These are phyloP conservation scores for Trichophyton verrucosum DNA, from an alignment of 2,329 filamentous ascomycete genomes.

Conservation along the genomic window DNA sequence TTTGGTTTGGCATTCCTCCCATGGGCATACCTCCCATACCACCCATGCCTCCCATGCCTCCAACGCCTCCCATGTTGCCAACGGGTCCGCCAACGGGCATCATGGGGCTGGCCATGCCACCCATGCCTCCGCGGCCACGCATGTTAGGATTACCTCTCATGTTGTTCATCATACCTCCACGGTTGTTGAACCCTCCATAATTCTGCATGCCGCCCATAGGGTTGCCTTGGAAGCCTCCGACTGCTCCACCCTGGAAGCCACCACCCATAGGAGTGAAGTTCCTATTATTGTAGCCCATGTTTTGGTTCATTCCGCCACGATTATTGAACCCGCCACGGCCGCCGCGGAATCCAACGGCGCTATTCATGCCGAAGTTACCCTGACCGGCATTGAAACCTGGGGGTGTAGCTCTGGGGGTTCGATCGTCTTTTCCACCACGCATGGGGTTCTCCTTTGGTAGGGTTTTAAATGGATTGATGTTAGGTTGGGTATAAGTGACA, in stretches of 20 bases:
- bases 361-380: slow-evolving; percentile 27
- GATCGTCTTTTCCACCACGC: slow-evolving; percentile 47
- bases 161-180: slow-evolving; percentile 42
- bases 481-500: slow-evolving; percentile 62
- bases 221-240: slow-evolving; percentile 34
- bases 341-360: slow-evolving; percentile 43
- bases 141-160: slow-evolving; percentile 24
- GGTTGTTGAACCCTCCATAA: slow-evolving; percentile 37
- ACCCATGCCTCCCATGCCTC: slow-evolving; percentile 39
- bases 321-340: slow-evolving; percentile 41
- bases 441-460: slow-evolving; percentile 76
- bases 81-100: slow-evolving; percentile 21
- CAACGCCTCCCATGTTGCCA: slow-evolving; percentile 19
- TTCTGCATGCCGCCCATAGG: slow-evolving; percentile 42
- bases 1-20: slow-evolving; percentile 41
- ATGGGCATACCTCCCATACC: slow-evolving; percentile 43
- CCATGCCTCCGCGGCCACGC: slow-evolving; percentile 41
- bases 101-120: slow-evolving; percentile 47
- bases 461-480: slow-evolving; percentile 78
- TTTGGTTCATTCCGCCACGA: slow-evolving; percentile 34
- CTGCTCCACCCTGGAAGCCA: slow-evolving; percentile 29
- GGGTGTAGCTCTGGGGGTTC: slow-evolving; percentile 37
- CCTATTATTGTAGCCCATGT: slow-evolving; percentile 38
- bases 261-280: slow-evolving; percentile 36
- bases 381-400: slow-evolving; percentile 37